Evolutionary conservation across 495 filamentous ascomycete species (phyloP), one percentile per base, ranked within the genome.

Genomic region (Aeminium ludgeri): DNA sequence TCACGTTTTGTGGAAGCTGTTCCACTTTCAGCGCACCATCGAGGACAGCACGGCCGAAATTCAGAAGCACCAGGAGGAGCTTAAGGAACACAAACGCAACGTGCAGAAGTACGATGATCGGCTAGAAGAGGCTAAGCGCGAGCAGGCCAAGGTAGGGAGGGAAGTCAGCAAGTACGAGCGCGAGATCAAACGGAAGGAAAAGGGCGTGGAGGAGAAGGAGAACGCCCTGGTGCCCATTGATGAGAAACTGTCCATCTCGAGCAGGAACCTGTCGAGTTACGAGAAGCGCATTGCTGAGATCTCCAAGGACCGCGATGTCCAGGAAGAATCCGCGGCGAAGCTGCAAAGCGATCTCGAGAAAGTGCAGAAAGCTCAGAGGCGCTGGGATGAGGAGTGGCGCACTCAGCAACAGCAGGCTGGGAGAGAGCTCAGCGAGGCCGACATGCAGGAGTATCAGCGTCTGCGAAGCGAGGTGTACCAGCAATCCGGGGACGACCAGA

Each of bases 1-100:
- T 0, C 91, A 96, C 42, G 85, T 93, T 29, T 63, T 96, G 10
- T 96, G 89, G 87, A 96, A 96, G 59, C 65, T 99, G 1, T 96
- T 82, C 60, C 85, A 94, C 58, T 92, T 93, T 58, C 89, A 99
- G 58, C 76, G 76, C 20, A 67, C 84, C 20, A 94, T 99, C 60
- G 85, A 95, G 50, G 78, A 82, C 34, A 94, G 89, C 27, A 84
- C 77, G 49, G 80, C 75, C 19, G 78, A 91, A 50, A 99, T 96
- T 39, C 79, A 87, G 54, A 82, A 79, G 49, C 83, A 96, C 55
- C 91, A 99, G 46, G 84, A 93, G 52, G 86, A 99, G 46, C 71
- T 96, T 1, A 95, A 93, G 57, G 89, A 95, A 57, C 85, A 83
- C 56, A 74, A 82, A 27, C 80, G 89, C 15, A 80, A 78, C 10